A percentile compares a stretch with the other conserved stretches of the same genome.
Conservation (phyloP, 192 early-diverging fungal genomes). For the Gonapodya sp. region DNA sequence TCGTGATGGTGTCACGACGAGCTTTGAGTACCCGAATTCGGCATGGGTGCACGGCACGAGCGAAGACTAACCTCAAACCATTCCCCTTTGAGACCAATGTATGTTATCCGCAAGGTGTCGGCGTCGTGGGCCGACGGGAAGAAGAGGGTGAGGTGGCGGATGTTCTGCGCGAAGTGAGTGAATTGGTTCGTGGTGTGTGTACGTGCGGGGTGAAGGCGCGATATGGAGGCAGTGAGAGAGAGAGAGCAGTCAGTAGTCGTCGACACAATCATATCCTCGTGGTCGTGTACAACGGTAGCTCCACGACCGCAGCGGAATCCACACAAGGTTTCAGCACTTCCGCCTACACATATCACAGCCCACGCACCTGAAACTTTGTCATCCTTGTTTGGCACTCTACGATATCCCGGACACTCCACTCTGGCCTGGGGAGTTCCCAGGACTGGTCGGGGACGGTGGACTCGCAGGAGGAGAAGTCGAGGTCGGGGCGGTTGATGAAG, state of each 20-base stretch:
- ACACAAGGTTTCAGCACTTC: not conserved
- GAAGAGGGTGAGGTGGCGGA: slow-evolving; percentile 70
- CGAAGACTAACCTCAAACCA: slow-evolving; percentile 58
- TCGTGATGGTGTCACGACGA: no score
- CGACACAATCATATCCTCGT: no score
- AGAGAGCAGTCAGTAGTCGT: no score
- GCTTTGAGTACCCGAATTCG: no score
- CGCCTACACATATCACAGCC: not conserved
- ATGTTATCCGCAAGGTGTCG: slow-evolving; percentile 50
- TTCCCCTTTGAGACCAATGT: slow-evolving; percentile 87
- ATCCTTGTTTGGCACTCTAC: not conserved
- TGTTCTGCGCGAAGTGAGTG: no score
- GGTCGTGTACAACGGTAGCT: no score
- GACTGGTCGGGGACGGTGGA: slow-evolving; percentile 60
- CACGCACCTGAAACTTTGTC: not conserved
- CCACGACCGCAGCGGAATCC: no score
- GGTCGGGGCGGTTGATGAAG: slow-evolving; percentile 76
- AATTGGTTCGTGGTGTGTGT: no score
- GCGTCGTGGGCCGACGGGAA: slow-evolving; percentile 74
- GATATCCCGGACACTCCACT: not conserved
- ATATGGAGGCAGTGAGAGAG: no score
- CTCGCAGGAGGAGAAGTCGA: slow-evolving; percentile 84
- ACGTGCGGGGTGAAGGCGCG: not conserved
- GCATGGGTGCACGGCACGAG: no score
- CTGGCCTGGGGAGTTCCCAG: slow-evolving; percentile 56